Conservation (phyloP, 2,329 filamentous ascomycete species). For the Aureobasidium sp. region DNA sequence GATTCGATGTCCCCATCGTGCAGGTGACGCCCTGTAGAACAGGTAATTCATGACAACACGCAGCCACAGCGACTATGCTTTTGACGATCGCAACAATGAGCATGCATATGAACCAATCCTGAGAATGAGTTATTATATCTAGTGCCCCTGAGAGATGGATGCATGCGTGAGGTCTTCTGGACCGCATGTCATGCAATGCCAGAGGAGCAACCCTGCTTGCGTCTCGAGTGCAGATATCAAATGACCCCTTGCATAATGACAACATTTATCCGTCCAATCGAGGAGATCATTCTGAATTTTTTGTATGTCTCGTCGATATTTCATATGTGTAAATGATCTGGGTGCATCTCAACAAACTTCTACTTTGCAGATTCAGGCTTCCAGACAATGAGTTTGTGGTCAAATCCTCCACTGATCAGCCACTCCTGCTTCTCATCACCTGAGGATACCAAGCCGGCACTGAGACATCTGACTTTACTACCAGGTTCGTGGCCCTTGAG, state of each 20-base stretch:
- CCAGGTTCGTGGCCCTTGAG: conserved; percentile 49
- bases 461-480: conserved; percentile 52
- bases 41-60: too few relatives aligned
- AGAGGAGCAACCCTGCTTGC: not conserved
- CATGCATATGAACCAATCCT: not conserved
- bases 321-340: not conserved
- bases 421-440: conserved; percentile 39
- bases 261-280: not conserved
- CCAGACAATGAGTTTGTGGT: conserved; percentile 56
- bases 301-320: not conserved
- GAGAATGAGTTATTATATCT: not conserved
- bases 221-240: not conserved
- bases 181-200: not conserved
- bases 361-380: conserved; percentile 20
- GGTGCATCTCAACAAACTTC: not conserved
- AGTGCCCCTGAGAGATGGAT: not conserved
- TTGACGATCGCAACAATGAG: too few relatives aligned
- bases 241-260: not conserved
- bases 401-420: conserved; percentile 57
- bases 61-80: too few relatives aligned
- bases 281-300: not conserved
- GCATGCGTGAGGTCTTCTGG: not conserved
- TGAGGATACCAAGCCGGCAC: conserved; percentile 41
- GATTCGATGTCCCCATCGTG: too few relatives aligned
- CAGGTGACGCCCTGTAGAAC: too few relatives aligned